phyloP scores from a whole-genome alignment of 1,139 yeast species.

The Diutina rugosa region DNA sequence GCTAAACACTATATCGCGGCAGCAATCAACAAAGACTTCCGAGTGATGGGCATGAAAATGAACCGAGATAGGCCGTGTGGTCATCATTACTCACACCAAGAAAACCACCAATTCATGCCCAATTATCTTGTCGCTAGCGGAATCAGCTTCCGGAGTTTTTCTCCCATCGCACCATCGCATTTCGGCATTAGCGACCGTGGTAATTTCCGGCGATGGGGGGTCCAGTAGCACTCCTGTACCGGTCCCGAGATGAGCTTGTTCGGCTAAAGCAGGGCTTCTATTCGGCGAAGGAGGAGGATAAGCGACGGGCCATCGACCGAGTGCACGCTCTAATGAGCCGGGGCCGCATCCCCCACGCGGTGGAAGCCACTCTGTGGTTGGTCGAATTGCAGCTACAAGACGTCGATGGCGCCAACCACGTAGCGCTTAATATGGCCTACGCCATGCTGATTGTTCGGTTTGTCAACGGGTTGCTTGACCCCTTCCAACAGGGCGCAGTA shows the following conservation, averaged over 20 bases:
- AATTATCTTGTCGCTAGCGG: neutral
- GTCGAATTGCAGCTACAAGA: conserved; percentile 42
- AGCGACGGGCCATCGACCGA: conserved; percentile 23
- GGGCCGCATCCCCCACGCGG: conserved; percentile 33
- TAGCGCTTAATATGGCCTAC: conserved; percentile 36
- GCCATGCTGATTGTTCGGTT: conserved; percentile 75
- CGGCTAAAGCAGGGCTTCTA: conserved; percentile 49
- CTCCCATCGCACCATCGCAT: neutral
- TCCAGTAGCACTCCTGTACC: conserved; percentile 21
- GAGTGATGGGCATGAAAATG: too few species aligned
- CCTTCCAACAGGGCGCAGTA: conserved; percentile 63
- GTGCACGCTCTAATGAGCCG: conserved; percentile 32
- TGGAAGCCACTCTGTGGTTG: conserved; percentile 47
- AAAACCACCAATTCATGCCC: too few species aligned
- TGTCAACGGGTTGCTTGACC: conserved; percentile 87
- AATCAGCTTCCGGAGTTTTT: neutral
- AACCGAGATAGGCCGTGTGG: too few species aligned
- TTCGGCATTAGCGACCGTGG: neutral
- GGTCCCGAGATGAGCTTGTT: conserved; percentile 34
- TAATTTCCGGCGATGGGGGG: neutral
- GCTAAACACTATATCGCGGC: too few species aligned
- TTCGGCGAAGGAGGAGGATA: conserved; percentile 14
- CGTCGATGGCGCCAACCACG: conserved; percentile 13
- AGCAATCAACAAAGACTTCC: too few species aligned
- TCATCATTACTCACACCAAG: too few species aligned